phyloP scores from a whole-genome alignment of 192 early-diverging fungal species.

The Coemansia sp. region DNA sequence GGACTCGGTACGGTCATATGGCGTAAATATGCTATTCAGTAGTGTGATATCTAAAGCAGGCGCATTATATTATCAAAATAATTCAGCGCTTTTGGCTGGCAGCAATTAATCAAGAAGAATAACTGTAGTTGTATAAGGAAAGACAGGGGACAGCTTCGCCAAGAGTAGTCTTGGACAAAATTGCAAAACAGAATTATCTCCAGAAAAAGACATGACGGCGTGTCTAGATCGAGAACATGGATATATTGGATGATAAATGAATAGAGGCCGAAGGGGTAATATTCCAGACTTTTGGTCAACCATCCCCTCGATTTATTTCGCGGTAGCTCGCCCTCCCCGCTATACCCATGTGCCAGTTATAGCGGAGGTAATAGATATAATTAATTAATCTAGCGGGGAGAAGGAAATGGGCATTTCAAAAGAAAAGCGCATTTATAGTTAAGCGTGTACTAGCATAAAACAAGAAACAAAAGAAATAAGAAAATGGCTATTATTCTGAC shows the following conservation, averaged over 20 bases:
- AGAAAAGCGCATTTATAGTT: too few species aligned
- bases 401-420: background rate
- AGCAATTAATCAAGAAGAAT: too few species aligned
- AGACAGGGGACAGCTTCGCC: too few species aligned
- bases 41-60: background rate
- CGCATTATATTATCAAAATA: background rate
- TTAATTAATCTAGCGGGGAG: background rate
- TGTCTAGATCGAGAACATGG: background rate
- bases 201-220: background rate
- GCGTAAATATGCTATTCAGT: background rate
- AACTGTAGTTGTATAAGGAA: too few species aligned
- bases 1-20: background rate
- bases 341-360: background rate
- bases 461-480: background rate
- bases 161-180: too few species aligned
- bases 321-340: background rate
- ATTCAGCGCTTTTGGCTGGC: background rate
- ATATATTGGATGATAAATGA: constrained; percentile 1
- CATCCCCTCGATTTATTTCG: background rate
- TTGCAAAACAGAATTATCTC: background rate
- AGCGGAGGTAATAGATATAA: constrained; percentile 2
- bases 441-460: background rate
- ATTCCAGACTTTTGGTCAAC: background rate
- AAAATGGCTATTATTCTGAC: background rate
- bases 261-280: background rate